Evolutionary conservation across 345 rosid genomes (phyloP).

Genomic region (Acer saccharum): DNA sequence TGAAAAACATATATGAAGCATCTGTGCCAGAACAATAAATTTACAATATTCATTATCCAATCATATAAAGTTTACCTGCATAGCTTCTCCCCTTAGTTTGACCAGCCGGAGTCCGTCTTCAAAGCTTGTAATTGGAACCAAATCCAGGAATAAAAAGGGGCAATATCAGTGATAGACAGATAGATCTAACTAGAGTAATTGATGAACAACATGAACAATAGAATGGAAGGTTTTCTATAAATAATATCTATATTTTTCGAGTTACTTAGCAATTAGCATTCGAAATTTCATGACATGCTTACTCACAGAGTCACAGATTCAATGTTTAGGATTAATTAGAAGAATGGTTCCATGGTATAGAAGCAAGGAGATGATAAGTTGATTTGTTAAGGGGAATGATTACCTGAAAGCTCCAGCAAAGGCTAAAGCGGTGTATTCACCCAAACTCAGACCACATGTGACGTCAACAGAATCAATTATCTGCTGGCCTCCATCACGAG

Average conservation of each 20-base stretch:
- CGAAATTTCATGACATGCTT: constrained; percentile 6
- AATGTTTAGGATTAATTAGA: constrained; percentile 6
- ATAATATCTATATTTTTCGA: not conserved
- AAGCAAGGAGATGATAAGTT: not conserved
- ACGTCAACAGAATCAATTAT: constrained; percentile 92
- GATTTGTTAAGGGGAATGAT: constrained; percentile 9
- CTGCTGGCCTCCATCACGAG: constrained; percentile 82
- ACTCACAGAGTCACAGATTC: not conserved
- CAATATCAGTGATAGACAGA: constrained; percentile 11
- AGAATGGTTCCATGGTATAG: not conserved
- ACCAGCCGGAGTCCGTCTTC: constrained; percentile 97
- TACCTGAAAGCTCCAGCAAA: constrained; percentile 97
- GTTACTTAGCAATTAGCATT: not conserved
- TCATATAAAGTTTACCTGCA: constrained; percentile 62
- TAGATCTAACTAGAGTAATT: not conserved
- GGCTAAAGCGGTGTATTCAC: constrained; percentile 96
- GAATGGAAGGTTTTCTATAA: not conserved
- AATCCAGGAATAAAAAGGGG: constrained; percentile 24
- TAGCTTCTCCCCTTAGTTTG: constrained; percentile 95
- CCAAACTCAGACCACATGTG: constrained; percentile 95
- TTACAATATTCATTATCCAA: constrained; percentile 8
- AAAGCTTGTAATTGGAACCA: constrained; percentile 52
- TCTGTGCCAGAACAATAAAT: not conserved
- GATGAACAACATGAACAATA: not conserved
- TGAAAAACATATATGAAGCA: constrained; percentile 1